Percentiles rank a stretch among this genome's conserved stretches.
Conservation (phyloP, 2,329 filamentous ascomycete species). For the Xylariaceae sp. region DNA sequence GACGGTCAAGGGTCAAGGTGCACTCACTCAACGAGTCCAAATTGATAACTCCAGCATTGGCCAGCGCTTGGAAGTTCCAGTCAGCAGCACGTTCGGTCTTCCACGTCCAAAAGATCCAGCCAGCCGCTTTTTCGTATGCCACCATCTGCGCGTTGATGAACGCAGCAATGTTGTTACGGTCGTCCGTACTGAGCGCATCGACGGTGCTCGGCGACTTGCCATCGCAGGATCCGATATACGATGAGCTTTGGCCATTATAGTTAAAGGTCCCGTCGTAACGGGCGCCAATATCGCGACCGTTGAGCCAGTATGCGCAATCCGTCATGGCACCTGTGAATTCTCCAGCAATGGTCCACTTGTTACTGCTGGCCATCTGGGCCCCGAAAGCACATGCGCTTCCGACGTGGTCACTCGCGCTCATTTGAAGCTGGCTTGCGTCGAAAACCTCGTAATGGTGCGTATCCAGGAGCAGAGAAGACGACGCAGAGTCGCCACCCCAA, state of each 20-base stretch:
- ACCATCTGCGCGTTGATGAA: conserved; percentile 75
- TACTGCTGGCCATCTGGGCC: conserved; percentile 57
- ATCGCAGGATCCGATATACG: conserved; percentile 55
- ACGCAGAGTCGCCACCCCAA: conserved; percentile 52
- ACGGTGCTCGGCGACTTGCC: conserved; percentile 8
- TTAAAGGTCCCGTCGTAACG: conserved; percentile 67
- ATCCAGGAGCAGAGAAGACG: conserved; percentile 62
- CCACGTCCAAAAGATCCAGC: conserved; percentile 86
- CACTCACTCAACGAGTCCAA: not conserved
- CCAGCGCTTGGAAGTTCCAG: conserved; percentile 61
- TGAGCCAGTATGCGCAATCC: conserved; percentile 54
- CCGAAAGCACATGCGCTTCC: conserved; percentile 66
- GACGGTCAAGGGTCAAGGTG: not conserved
- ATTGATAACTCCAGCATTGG: conserved; percentile 12
- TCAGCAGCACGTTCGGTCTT: conserved; percentile 67
- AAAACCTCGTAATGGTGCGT: conserved; percentile 79
- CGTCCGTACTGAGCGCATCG: conserved; percentile 39
- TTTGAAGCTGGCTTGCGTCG: conserved; percentile 61
- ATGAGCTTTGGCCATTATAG: conserved; percentile 28
- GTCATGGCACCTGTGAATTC: conserved; percentile 78
- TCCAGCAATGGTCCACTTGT: conserved; percentile 70
- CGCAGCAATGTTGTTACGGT: conserved; percentile 64
- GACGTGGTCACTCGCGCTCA: conserved; percentile 63
- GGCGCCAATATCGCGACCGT: conserved; percentile 65
- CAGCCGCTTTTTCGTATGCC: conserved; percentile 67